Percentiles rank a stretch among this genome's conserved stretches.
Conservation (phyloP, 2,329 filamentous ascomycete species). For the Elsinoe fawcettii region DNA sequence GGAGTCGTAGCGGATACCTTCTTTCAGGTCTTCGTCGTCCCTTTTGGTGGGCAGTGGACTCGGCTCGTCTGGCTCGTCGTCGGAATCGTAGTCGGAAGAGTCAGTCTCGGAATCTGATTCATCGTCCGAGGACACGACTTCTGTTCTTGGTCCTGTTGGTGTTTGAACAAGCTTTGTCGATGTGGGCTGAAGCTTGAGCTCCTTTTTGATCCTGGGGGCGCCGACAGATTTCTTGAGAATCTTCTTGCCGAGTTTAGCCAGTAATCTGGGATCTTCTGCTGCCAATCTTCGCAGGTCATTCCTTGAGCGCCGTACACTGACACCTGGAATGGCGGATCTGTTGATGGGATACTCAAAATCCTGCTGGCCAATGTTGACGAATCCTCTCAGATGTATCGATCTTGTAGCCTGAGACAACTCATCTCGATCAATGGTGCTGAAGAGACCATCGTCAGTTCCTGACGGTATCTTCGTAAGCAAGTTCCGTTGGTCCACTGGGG, state of each 20-base stretch:
- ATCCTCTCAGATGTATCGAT: slow-evolving; percentile 37
- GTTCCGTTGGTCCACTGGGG: slow-evolving; percentile 22
- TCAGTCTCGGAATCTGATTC: slow-evolving; percentile 40
- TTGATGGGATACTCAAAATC: slow-evolving; percentile 37
- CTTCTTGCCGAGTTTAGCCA: slow-evolving; percentile 32
- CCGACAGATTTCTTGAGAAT: slow-evolving; percentile 22
- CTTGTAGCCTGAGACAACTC: slow-evolving; percentile 37
- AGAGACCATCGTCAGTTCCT: slow-evolving; percentile 29
- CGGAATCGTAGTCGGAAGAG: slow-evolving; percentile 37
- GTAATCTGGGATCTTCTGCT: slow-evolving; percentile 35
- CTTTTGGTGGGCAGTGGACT: slow-evolving; percentile 48
- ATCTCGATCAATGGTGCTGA: slow-evolving; percentile 36
- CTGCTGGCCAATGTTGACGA: slow-evolving; percentile 37
- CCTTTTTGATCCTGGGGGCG: background rate
- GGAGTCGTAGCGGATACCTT: slow-evolving; percentile 50
- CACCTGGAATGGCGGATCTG: slow-evolving; percentile 30
- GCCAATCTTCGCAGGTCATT: slow-evolving; percentile 39
- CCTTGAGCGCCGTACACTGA: slow-evolving; percentile 37
- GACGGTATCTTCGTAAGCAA: slow-evolving; percentile 26
- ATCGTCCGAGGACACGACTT: slow-evolving; percentile 23
- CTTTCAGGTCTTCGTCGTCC: slow-evolving; percentile 44
- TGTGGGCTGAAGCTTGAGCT: background rate
- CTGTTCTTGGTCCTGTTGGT: slow-evolving; percentile 14
- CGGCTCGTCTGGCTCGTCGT: slow-evolving; percentile 45
- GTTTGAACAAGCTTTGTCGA: slow-evolving; percentile 9